Conservation (phyloP, 441 rosid genomes). For the Kokia cookei region DNA sequence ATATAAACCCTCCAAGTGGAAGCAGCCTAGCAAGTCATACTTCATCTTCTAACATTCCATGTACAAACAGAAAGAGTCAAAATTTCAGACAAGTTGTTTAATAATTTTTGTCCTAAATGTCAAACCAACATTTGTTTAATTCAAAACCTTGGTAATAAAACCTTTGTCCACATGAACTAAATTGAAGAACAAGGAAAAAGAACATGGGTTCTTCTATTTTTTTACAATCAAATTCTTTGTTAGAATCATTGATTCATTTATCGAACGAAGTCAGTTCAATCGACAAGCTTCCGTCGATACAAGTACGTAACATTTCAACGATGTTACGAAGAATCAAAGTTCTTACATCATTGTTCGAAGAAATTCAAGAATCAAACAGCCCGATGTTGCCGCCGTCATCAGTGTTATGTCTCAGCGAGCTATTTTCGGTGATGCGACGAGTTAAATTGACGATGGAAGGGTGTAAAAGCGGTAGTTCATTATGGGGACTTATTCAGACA, state of each 20-base stretch:
- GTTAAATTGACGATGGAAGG: slow-evolving; percentile 37
- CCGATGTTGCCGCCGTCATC: slow-evolving; percentile 52
- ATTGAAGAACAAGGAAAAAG: not conserved
- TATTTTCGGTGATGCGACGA: slow-evolving; percentile 43
- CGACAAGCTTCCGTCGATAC: slow-evolving; percentile 45
- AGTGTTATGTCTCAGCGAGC: slow-evolving; percentile 52
- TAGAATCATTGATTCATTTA: slow-evolving; percentile 43
- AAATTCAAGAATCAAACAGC: slow-evolving; percentile 29
- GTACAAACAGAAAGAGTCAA: slow-evolving; percentile 38
- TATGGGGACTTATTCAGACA: slow-evolving; percentile 43
- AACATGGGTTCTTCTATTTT: slow-evolving; percentile 42
- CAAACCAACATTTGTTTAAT: not conserved
- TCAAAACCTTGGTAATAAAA: not conserved
- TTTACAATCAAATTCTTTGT: slow-evolving; percentile 36
- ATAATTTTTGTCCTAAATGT: slow-evolving; percentile 4
- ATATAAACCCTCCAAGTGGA: slow-evolving; percentile 50
- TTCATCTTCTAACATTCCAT: slow-evolving; percentile 1
- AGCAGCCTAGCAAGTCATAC: slow-evolving; percentile 24
- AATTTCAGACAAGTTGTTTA: slow-evolving; percentile 19
- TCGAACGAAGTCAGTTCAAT: slow-evolving; percentile 44
- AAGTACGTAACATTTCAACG: slow-evolving; percentile 38
- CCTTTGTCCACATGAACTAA: slow-evolving; percentile 8
- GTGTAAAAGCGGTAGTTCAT: slow-evolving; percentile 42
- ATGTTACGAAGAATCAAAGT: slow-evolving; percentile 53
- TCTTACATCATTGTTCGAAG: slow-evolving; percentile 53